Base-by-base conservation (phyloP, 2,329 filamentous ascomycete species). In the Coniochaeta sp. region DNA sequence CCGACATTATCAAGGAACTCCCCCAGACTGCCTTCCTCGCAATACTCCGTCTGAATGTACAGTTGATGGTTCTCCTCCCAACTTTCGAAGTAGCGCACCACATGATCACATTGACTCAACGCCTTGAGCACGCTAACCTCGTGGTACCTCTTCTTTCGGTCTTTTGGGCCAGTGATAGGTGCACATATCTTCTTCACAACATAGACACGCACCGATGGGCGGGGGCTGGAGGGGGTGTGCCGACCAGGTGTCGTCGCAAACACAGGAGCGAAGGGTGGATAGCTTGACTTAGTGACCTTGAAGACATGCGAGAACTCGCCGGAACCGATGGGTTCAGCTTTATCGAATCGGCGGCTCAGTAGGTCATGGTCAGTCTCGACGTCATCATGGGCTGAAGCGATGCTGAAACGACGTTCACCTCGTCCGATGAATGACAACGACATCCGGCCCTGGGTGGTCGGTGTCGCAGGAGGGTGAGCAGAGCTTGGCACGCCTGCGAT, bases 41-140 rank as follows among this genome's bases (percentile, higher is more conserved):
- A 99, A 71, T 88, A 98, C 70, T 99, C 95, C 0, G 93, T 98
- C 77, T 98, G 93, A 62, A 99, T 98, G 76, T 97, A 99, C 11
- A 99, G 83, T 70, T 93, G 87, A 60, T 84, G 84, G 66, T 90
- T 86, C 62, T 89, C 82, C 74, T 97, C 93, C 95, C 95, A 99
- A 71, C 87, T 88, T 67, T 96, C 87, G 59, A 92, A 80, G 66
- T 93, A 89, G 64, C 90, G 86, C 58, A 99, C 80, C 59, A 98
- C 84, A 72, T 99, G 93, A 68, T 96, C 91, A 60, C 89, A 87
- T 61, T 89, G 86, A 58, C 84, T 85, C 47, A 99, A 78, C n/a
- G 86, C 81, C 68, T 89, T 87, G 55, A 99, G 80, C 22, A 92
- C 86, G 19, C 86, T 79, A 3, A 96, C 93, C 74, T 99, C 95